Evolutionary conservation across 1,284 basidiomycete species (phyloP).

Genomic region (Phlebopus sp.): DNA sequence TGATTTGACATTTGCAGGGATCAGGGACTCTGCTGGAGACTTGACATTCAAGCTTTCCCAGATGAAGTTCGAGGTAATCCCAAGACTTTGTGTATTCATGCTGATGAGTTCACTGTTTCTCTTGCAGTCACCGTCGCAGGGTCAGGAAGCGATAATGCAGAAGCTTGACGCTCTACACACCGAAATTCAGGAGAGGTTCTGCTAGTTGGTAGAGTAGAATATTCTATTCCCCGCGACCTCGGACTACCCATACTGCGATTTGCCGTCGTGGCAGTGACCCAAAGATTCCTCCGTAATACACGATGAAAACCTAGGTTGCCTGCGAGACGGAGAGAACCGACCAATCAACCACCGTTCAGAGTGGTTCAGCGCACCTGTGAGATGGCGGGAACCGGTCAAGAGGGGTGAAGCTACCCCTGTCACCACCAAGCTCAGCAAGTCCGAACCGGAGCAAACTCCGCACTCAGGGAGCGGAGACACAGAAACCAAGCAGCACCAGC

Average conservation of each 20-base stretch:
- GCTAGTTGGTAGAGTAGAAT: slow-evolving; percentile 74
- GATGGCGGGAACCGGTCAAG: too few relatives aligned
- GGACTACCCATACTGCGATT: background rate
- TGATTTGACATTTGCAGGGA: slow-evolving; percentile 89
- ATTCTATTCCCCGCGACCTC: background rate
- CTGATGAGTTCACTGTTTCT: slow-evolving; percentile 18
- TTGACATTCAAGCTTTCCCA: slow-evolving; percentile 95
- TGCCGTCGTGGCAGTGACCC: background rate
- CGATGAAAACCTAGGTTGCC: too few relatives aligned
- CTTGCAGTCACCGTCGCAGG: slow-evolving; percentile 77
- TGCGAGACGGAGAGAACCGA: too few relatives aligned
- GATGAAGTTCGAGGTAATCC: slow-evolving; percentile 91
- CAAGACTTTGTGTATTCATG: slow-evolving; percentile 2
- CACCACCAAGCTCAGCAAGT: too few relatives aligned
- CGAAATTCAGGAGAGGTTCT: slow-evolving; percentile 90
- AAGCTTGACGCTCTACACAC: slow-evolving; percentile 76
- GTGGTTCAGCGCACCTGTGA: too few relatives aligned
- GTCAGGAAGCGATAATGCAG: slow-evolving; percentile 75
- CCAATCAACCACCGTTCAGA: too few relatives aligned
- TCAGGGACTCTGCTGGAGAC: slow-evolving; percentile 86
- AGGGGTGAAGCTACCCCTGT: too few relatives aligned
- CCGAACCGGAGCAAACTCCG: too few relatives aligned
- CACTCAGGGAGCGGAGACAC: too few relatives aligned
- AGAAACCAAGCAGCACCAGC: too few relatives aligned
- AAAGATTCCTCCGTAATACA: background rate